Evolutionary conservation across 768 basidiomycete species (phyloP).

Genomic region (Mycena amicta): DNA sequence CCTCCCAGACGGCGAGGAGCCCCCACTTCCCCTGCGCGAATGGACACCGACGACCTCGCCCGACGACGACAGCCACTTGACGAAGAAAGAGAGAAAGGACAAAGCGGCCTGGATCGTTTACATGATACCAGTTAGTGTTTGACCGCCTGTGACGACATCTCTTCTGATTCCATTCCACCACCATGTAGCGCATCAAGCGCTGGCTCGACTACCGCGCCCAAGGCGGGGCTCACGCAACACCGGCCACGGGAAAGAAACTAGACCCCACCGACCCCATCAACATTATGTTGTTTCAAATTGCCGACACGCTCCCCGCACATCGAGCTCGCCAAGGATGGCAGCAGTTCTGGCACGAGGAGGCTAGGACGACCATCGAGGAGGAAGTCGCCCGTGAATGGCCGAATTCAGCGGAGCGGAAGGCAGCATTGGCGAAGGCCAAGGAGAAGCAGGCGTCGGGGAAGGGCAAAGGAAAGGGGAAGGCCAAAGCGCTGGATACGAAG

Average conservation of each 20-base stretch:
- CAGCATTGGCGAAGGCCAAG: not conserved
- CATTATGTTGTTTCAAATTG: not conserved
- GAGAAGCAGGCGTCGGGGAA: not conserved
- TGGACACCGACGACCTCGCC: not conserved
- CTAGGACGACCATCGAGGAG: not conserved
- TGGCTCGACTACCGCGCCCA: no score
- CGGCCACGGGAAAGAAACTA: not conserved
- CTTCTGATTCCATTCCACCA: not conserved
- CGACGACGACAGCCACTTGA: not conserved
- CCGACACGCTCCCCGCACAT: not conserved
- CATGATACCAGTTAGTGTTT: not conserved
- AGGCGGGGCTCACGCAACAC: no score
- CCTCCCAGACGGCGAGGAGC: not conserved
- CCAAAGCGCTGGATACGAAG: not conserved
- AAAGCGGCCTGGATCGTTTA: not conserved
- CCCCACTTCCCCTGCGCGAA: not conserved
- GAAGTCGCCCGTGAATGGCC: not conserved
- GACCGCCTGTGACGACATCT: not conserved
- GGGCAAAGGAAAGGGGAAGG: not conserved
- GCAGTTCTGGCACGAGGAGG: not conserved
- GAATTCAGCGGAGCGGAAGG: not conserved
- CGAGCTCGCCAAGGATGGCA: not conserved
- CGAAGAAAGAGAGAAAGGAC: not conserved
- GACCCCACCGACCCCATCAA: not conserved
- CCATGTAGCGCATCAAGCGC: no score